phyloP scores from a whole-genome alignment of 768 basidiomycete species.

The Xerocomellus chrysenteron region DNA sequence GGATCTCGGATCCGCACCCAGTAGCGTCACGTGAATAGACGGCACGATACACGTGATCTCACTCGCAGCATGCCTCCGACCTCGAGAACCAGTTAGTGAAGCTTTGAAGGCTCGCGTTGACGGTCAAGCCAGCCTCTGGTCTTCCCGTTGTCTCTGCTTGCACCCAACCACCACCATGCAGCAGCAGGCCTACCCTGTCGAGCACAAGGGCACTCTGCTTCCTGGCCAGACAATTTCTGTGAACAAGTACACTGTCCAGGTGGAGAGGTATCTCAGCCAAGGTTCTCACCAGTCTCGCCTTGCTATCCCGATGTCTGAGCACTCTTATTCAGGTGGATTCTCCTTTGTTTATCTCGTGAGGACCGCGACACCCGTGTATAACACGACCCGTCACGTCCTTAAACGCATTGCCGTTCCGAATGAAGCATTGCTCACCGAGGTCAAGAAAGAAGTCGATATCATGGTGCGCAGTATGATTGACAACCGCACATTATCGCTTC shows the following conservation, averaged over 20 bases:
- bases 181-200: constrained; percentile 42
- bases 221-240: constrained; percentile 88
- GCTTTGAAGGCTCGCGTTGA: background rate
- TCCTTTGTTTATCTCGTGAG: constrained; percentile 96
- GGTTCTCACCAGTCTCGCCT: constrained; percentile 44
- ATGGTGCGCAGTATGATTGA: constrained; percentile 64
- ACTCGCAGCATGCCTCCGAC: background rate
- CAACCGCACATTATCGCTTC: constrained; percentile 22
- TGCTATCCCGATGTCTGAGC: constrained; percentile 9
- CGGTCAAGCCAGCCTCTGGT: constrained; percentile 3
- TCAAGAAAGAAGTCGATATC: constrained; percentile 97
- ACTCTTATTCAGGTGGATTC: constrained; percentile 74
- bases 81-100: background rate
- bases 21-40: constrained; percentile 1
- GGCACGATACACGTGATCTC: constrained; percentile 15
- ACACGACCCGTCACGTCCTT: constrained; percentile 92
- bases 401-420: constrained; percentile 94
- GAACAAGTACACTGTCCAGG: constrained; percentile 85
- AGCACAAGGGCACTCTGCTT: constrained; percentile 65
- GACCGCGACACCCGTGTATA: constrained; percentile 82
- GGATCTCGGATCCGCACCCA: background rate
- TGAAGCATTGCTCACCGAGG: constrained; percentile 86
- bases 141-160: constrained; percentile 5
- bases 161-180: constrained; percentile 27
- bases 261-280: constrained; percentile 95